A percentile compares a stretch with the other conserved stretches of the same genome.
These are phyloP conservation scores for Sporothrix schenckii DNA, from an alignment of 2,329 filamentous ascomycete genomes.

Conservation along the genomic window DNA sequence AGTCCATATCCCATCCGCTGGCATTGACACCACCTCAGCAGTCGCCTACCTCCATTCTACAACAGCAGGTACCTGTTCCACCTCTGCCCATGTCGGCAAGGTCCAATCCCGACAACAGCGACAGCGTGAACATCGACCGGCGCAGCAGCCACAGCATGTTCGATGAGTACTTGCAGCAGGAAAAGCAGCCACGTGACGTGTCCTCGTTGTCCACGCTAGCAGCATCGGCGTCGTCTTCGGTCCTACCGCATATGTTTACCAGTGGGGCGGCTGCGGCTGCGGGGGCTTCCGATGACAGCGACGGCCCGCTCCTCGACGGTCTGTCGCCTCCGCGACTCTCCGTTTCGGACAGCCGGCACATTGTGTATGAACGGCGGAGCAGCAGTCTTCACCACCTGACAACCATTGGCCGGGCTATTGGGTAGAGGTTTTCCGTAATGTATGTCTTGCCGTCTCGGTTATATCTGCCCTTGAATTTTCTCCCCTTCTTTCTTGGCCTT, in stretches of 20 bases:
- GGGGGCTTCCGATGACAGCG: constrained; percentile 40
- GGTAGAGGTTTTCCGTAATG: neutral
- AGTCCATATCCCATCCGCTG: constrained; percentile 21
- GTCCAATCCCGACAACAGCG: constrained; percentile 35
- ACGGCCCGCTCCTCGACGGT: constrained; percentile 51
- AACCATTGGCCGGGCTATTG: constrained; percentile 27
- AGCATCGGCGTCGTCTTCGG: neutral
- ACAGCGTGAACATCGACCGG: constrained; percentile 45
- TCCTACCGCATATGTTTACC: constrained; percentile 4
- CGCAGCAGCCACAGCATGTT: constrained; percentile 35
- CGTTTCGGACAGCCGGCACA: constrained; percentile 6
- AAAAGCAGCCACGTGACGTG: neutral
- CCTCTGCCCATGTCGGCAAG: constrained; percentile 32
- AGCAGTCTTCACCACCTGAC: constrained; percentile 17
- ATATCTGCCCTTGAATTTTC: neutral
- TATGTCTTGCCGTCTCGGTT: neutral
- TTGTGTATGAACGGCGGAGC: constrained; percentile 19
- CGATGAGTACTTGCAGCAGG: constrained; percentile 24
- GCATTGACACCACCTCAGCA: constrained; percentile 23
- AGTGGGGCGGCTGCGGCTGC: neutral
- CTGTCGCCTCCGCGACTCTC: constrained; percentile 53
- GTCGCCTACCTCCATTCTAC: constrained; percentile 23
- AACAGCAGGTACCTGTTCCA: constrained; percentile 32
- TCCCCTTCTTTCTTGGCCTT: neutral
- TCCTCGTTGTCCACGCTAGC: constrained; percentile 3